Conservation (phyloP, 768 basidiomycete genomes). For the Piloderma croceum region DNA sequence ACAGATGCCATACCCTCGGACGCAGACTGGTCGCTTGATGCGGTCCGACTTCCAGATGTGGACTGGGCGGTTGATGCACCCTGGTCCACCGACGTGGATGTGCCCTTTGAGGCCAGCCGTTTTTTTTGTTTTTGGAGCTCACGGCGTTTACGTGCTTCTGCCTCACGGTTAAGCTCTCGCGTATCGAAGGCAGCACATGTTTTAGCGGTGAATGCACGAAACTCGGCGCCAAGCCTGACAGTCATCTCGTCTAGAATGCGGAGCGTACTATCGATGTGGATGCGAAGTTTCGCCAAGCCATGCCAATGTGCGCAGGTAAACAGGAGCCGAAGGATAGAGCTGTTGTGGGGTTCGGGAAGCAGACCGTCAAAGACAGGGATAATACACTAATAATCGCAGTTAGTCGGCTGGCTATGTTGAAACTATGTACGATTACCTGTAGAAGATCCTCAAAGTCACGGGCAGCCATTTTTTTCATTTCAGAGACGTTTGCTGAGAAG, state of each 20-base stretch:
- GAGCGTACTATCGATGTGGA: conserved; percentile 22
- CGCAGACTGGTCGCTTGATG: too few relatives aligned
- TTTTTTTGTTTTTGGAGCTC: not conserved
- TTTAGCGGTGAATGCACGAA: conserved; percentile 16
- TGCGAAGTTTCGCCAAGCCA: conserved; percentile 22
- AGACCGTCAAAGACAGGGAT: conserved; percentile 32
- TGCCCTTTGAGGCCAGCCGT: too few relatives aligned
- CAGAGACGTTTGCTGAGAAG: conserved; percentile 28
- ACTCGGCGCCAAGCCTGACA: conserved; percentile 7
- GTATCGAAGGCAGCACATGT: conserved; percentile 22
- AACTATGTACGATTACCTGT: conserved; percentile 20
- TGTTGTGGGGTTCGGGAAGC: conserved; percentile 20
- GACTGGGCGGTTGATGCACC: not conserved
- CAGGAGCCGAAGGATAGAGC: conserved; percentile 14
- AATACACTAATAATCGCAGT: conserved; percentile 19
- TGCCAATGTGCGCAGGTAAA: conserved; percentile 30
- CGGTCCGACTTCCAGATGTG: not conserved
- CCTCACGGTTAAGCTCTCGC: conserved; percentile 3
- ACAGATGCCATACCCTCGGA: too few relatives aligned
- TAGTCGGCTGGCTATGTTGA: not conserved
- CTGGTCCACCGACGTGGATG: not conserved
- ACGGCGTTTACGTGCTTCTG: not conserved
- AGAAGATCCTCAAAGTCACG: conserved; percentile 36
- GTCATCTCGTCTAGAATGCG: conserved; percentile 10
- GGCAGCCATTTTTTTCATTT: conserved; percentile 30